Evolutionary conservation across 345 rosid species (phyloP).

Genomic region (Citrus cavaleriei): DNA sequence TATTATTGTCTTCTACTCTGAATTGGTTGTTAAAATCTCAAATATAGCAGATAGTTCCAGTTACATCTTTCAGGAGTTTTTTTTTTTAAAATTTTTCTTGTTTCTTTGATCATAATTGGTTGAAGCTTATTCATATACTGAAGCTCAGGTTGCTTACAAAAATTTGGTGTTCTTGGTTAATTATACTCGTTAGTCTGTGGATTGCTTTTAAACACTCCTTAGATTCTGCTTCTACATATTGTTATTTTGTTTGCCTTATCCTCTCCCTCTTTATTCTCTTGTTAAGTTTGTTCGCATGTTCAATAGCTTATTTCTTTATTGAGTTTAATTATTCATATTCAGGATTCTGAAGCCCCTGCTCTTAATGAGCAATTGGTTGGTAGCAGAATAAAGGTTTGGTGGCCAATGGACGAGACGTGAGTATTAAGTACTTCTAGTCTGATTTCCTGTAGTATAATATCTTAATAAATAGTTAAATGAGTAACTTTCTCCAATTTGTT

Average conservation of each 20-base stretch:
- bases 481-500: neutral
- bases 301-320: neutral
- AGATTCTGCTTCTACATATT: neutral
- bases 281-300: neutral
- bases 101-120: neutral
- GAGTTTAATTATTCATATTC: conserved; percentile 4
- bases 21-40: neutral
- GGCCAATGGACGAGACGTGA: conserved; percentile 68
- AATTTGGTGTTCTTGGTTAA: neutral
- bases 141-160: neutral
- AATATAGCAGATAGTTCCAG: neutral
- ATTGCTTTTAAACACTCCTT: neutral
- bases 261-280: neutral
- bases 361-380: conserved; percentile 44
- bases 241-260: neutral
- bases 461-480: neutral
- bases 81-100: neutral
- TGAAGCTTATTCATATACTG: neutral
- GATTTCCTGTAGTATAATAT: neutral
- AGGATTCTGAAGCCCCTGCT: conserved; percentile 33
- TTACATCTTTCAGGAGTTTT: neutral
- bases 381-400: conserved; percentile 58
- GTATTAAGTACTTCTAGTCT: conserved; percentile 19
- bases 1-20: neutral
- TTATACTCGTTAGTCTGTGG: neutral